Evolutionary conservation across 1,284 basidiomycete genomes (phyloP).

Genomic region (Moesziomyces aphidis): DNA sequence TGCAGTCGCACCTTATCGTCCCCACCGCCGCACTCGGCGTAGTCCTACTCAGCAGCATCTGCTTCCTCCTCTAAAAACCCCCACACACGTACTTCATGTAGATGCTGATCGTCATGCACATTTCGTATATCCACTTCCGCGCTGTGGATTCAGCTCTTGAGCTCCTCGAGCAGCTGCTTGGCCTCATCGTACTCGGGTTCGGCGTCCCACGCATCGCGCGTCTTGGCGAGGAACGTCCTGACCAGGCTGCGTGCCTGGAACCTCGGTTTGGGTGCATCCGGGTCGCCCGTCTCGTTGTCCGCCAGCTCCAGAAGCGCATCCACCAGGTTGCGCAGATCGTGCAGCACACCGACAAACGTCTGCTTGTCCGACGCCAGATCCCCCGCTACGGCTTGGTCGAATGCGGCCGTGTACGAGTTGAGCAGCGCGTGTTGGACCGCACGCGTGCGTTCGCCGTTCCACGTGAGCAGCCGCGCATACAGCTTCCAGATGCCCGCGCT

Average conservation of each 20-base stretch:
- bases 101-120: background rate
- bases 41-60: conserved; percentile 28
- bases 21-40: conserved; percentile 13
- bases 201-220: conserved; percentile 79
- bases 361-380: conserved; percentile 25
- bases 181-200: conserved; percentile 84
- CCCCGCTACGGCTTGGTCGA: conserved; percentile 20
- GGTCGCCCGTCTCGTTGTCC: conserved; percentile 69
- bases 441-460: conserved; percentile 40
- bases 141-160: conserved; percentile 20
- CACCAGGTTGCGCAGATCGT: conserved; percentile 70
- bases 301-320: conserved; percentile 86
- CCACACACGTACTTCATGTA: background rate
- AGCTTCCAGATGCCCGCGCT: conserved; percentile 48
- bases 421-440: conserved; percentile 49
- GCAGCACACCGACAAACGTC: conserved; percentile 17
- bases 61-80: conserved; percentile 37
- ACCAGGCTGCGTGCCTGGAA: conserved; percentile 88
- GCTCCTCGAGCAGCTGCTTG: conserved; percentile 69
- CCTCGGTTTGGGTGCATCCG: conserved; percentile 73
- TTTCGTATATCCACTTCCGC: background rate
- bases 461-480: conserved; percentile 57
- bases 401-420: conserved; percentile 47
- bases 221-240: conserved; percentile 83
- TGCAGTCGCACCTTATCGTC: conserved; percentile 9